Evolutionary conservation across 2,329 filamentous ascomycete genomes (phyloP), one percentile per base, ranked within the genome.

Genomic region (Ceratocystis cubensis): DNA sequence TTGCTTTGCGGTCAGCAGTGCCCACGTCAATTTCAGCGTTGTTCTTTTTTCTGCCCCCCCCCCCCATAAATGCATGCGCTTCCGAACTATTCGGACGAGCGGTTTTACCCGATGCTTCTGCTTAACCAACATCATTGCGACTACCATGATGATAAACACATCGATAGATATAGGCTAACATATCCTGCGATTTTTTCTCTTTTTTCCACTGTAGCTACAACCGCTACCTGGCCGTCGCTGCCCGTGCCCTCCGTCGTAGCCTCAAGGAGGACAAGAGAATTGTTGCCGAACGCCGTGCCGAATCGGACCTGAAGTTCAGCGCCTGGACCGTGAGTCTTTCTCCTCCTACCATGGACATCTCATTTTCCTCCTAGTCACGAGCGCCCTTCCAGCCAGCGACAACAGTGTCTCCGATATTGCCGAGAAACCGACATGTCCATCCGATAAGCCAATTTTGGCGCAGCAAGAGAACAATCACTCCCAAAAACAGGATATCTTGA

Each of bases 201-300:
- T 44, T 41, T 25, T 50, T 20, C 50, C 28, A 33, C 65, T 70
- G 71, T 78, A 99, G 94, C 82, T 99, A 99, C 90, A 99, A 99
- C 88, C 94, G 92, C 82, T 97, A 96, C 87, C 87, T 99, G 77
- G 87, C 92, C 76, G 85, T 99, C 80, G 91, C 94, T 75, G 86
- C 92, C 79, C 91, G 92, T 79, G 89, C 90, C 76, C 89, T 99
- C 78, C 94, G 95, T 81, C 89, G 91, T 78, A 96, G 91, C 77
- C 84, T 99, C 78, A 96, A 97, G 84, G 94, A 99, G 75, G 90
- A 94, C 68, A 88, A 91, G 82, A 86, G 94, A 80, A 78, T 96
- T 72, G 77, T 77, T 72, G 91, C 92, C 71, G 94, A 97, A 85
- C 88, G 90, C 76, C 87, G 94, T 76, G 92, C 91, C 75, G 85